Evolutionary conservation across 768 basidiomycete genomes (phyloP), one percentile per base, ranked within the genome.

Genomic region (Pleurotus sapidus): DNA sequence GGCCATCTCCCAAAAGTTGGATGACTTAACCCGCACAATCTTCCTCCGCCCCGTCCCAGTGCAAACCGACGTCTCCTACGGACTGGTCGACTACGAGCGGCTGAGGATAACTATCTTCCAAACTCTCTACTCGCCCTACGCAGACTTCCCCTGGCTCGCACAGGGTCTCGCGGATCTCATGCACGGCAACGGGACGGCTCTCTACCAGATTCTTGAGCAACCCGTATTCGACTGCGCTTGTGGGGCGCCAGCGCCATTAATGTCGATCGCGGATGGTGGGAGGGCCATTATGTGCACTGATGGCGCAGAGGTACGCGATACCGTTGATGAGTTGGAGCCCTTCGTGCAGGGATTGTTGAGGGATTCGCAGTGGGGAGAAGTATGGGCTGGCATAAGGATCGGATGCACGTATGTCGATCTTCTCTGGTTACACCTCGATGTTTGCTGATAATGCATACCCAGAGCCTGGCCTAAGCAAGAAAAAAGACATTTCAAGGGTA

Each of bases 11-110:
- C 38, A 46, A 6, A 62, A 62, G 27, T 47, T 71, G 37, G 46
- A 49, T 5, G 38, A 42, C n/a, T 58, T 70, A 38, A 54, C 51
- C 18, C 47, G 51, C 6, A 49, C 55, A 9, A 56, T 70, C 57
- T 54, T 53, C 15, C 50, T 45, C 2, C 57, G 58, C 23, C 68
- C 67, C 3, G 48, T 70, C 14, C 60, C 66, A 24, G 67, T 64
- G 17, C 47, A 47, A 2, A 55, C 57, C 9, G 11, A 25, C 49
- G 11, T 57, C 27, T 40, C 50, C 12, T 67, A 70, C 55, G 66
- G 66, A n/a, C 46, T 68, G 5, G 60, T 67, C 51, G 67, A 68
- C 62, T 64, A 57, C 49, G 53, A 54, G 18, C 49, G 63, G 46
- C 49, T 67, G 25, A 57, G 61, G 25, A 50, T 45, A 18, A 53